phyloP scores from a whole-genome alignment of 169 alveolate genomes.

The Plasmodium sp. region DNA sequence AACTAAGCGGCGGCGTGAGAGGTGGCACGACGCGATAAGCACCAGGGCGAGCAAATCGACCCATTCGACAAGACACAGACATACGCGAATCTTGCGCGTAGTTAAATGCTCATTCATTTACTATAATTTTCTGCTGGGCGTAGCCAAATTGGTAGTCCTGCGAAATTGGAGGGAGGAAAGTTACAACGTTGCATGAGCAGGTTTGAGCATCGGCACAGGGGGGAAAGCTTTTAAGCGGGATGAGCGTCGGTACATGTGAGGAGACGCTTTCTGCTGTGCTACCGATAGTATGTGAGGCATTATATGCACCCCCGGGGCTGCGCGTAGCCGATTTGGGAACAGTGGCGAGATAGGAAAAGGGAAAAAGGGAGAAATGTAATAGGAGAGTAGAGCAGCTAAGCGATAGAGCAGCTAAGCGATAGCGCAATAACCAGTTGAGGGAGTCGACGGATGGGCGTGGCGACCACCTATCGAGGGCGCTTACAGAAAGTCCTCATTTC shows the following conservation, averaged over 20 bases:
- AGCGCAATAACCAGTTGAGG: neutral
- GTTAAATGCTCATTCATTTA: neutral
- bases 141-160: slow-evolving; percentile 64
- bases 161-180: neutral
- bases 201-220: neutral
- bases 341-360: neutral
- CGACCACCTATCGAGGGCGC: neutral
- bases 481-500: slow-evolving; percentile 70
- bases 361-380: neutral
- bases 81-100: neutral
- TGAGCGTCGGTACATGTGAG: neutral
- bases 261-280: neutral
- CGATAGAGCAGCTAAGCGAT: neutral
- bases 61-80: neutral
- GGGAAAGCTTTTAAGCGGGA: neutral
- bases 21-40: neutral
- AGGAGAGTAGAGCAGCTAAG: neutral
- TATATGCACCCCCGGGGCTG: slow-evolving; percentile 66
- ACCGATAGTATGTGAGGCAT: slow-evolving; percentile 71
- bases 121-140: slow-evolving; percentile 71
- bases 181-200: neutral
- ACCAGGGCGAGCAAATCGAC: neutral
- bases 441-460: neutral
- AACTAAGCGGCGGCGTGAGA: neutral
- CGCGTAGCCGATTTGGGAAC: neutral